Evolutionary conservation across 1,284 basidiomycete species (phyloP).

Genomic region (Termitomyces sp.): DNA sequence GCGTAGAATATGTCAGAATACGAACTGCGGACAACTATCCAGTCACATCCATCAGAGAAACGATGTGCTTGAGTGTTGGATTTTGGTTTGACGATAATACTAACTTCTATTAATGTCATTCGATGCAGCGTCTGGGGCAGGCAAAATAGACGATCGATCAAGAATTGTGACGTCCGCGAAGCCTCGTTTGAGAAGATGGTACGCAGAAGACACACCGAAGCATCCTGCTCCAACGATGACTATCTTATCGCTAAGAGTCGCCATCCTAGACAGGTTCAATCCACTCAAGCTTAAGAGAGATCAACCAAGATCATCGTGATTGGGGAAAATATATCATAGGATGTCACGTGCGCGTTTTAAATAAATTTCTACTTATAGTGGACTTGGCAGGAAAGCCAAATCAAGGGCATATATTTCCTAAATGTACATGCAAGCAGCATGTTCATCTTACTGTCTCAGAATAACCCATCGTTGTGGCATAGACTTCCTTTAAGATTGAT

Average conservation of each 20-base stretch:
- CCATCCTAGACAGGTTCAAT: conserved; percentile 19
- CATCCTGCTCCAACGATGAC: conserved; percentile 83
- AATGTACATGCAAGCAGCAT: too few relatives aligned
- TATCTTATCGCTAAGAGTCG: conserved; percentile 33
- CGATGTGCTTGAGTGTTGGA: background rate
- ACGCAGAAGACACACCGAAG: conserved; percentile 82
- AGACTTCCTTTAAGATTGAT: too few relatives aligned
- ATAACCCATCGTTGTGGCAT: too few relatives aligned
- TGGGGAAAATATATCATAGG: too few relatives aligned
- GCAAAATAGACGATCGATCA: conserved; percentile 60
- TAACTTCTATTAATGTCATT: conserved; percentile 82
- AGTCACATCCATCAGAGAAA: background rate
- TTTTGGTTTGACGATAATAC: conserved; percentile 16
- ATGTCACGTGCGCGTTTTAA: too few relatives aligned
- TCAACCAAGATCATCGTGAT: too few relatives aligned
- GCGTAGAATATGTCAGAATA: conserved; percentile 70
- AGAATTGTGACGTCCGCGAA: conserved; percentile 69
- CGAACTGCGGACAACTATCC: conserved; percentile 63
- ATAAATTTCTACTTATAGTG: too few relatives aligned
- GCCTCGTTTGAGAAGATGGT: conserved; percentile 66
- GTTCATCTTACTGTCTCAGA: too few relatives aligned
- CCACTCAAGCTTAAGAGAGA: too few relatives aligned
- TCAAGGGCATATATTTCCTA: too few relatives aligned
- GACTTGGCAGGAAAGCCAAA: too few relatives aligned
- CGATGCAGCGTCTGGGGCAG: conserved; percentile 77